Conservation (phyloP, 2,329 filamentous ascomycete species). For the Stachybotrys elegans region DNA sequence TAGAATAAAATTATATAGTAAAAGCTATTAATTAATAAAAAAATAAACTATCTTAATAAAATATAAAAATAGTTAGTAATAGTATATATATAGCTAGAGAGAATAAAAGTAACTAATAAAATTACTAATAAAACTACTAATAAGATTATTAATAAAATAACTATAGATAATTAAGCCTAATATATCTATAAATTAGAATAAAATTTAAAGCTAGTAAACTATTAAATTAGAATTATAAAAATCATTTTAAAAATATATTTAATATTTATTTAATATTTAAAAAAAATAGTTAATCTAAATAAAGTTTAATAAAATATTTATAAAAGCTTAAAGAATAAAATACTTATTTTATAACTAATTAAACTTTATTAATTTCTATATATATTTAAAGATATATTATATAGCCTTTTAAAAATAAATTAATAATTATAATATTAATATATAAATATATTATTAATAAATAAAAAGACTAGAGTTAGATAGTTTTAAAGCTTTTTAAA, state of each 20-base stretch:
- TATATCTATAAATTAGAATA: neutral
- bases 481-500: neutral
- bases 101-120: neutral
- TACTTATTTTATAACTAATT: neutral
- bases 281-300: neutral
- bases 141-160: neutral
- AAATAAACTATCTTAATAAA: too few species aligned
- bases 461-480: neutral
- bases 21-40: too few species aligned
- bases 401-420: neutral
- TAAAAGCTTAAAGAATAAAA: neutral
- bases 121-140: neutral
- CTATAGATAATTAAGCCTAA: neutral
- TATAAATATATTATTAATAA: neutral
- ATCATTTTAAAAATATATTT: neutral
- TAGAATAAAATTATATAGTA: too few species aligned
- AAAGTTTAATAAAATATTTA: neutral
- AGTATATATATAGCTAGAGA: neutral
- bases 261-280: neutral
- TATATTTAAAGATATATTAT: neutral
- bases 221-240: neutral
- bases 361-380: neutral
- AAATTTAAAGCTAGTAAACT: too few species aligned
- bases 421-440: neutral
- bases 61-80: neutral